A percentile compares a stretch with the other conserved stretches of the same genome.
phyloP scores from a whole-genome alignment of 441 rosid species.

The Sinapis alba region DNA sequence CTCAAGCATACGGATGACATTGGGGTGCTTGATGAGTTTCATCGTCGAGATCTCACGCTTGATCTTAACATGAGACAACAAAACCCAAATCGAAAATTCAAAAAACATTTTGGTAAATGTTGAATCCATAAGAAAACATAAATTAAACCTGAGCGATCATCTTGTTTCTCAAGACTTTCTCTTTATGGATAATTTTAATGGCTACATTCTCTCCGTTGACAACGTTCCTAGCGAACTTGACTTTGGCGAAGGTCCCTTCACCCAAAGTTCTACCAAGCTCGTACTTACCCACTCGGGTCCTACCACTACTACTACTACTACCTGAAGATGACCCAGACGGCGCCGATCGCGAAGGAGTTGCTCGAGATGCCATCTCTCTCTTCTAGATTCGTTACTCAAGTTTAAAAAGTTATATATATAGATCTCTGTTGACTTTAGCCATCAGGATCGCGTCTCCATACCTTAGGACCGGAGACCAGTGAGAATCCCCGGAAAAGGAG shows the following conservation, averaged over 20 bases:
- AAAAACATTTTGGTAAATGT: no score
- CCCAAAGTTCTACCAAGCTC: constrained; percentile 96
- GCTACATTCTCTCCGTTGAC: constrained; percentile 82
- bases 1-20: constrained; percentile 69
- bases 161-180: constrained; percentile 79
- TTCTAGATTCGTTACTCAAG: no score
- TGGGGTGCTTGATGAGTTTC: constrained; percentile 93
- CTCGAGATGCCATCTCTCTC: constrained; percentile 52
- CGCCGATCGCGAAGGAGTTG: constrained; percentile 25
- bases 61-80: constrained; percentile 55
- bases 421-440: no score
- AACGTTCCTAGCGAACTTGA: constrained; percentile 79
- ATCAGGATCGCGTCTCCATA: no score
- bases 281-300: constrained; percentile 95
- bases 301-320: constrained; percentile 3
- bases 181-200: constrained; percentile 88
- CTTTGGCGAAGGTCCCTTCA: constrained; percentile 96
- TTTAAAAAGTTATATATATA: no score
- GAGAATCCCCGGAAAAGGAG: background rate
- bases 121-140: background rate
- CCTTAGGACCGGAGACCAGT: background rate
- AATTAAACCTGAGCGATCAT: constrained; percentile 88
- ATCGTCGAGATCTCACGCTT: constrained; percentile 95
- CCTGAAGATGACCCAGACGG: constrained; percentile 20
- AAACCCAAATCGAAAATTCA: background rate